Percentiles rank a stretch among this genome's conserved stretches.
Conservation (phyloP, 2,329 filamentous ascomycete genomes). For the Diaporthe sp. region DNA sequence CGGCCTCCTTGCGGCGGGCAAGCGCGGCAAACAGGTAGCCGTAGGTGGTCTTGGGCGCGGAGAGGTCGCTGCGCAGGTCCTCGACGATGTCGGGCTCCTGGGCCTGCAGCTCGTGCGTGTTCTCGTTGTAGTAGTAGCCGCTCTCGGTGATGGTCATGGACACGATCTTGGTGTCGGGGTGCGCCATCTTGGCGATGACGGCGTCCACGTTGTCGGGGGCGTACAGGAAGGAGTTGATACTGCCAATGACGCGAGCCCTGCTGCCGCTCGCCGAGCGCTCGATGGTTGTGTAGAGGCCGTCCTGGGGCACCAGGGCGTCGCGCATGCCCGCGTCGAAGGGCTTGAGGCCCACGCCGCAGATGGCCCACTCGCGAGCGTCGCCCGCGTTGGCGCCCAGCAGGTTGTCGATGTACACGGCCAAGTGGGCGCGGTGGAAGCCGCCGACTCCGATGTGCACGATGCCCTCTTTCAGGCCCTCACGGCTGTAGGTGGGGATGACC, state of each 20-base stretch:
- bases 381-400: constrained; percentile 62
- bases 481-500: constrained; percentile 59
- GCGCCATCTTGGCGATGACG: constrained; percentile 68
- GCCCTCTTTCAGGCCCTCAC: constrained; percentile 63
- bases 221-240: constrained; percentile 67
- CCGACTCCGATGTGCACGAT: constrained; percentile 69
- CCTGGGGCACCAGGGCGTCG: constrained; percentile 62
- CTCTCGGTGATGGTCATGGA: constrained; percentile 70
- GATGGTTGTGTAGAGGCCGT: constrained; percentile 67
- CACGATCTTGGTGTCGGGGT: constrained; percentile 67
- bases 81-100: constrained; percentile 64
- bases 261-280: constrained; percentile 67
- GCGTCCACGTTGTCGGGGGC: constrained; percentile 65
- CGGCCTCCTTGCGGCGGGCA: constrained; percentile 58
- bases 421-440: constrained; percentile 67
- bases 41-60: constrained; percentile 62
- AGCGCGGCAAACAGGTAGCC: constrained; percentile 67
- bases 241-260: constrained; percentile 62
- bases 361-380: constrained; percentile 61
- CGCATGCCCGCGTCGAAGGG: constrained; percentile 66
- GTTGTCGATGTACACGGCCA: constrained; percentile 66
- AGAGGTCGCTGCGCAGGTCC: constrained; percentile 61
- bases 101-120: constrained; percentile 65
- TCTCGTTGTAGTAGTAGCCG: constrained; percentile 71
- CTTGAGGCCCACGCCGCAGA: constrained; percentile 66